A percentile compares a stretch with the other conserved stretches of the same genome.
phyloP scores from a whole-genome alignment of 2,329 filamentous ascomycete genomes.

The Colletotrichum destructivum region DNA sequence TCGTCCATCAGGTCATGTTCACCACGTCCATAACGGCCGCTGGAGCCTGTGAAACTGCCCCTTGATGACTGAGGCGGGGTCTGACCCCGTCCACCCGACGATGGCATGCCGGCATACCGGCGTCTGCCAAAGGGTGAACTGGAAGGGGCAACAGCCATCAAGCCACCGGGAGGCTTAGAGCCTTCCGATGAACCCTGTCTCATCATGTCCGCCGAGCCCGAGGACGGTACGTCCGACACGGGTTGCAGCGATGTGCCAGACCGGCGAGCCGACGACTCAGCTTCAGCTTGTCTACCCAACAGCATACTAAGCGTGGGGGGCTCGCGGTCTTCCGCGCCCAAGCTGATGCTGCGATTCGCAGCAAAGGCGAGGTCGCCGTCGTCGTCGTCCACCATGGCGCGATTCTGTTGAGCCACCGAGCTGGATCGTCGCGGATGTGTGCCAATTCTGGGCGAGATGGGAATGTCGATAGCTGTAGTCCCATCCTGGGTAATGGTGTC shows the following conservation, averaged over 20 bases:
- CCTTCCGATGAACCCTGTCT: slow-evolving; percentile 62
- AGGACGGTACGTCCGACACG: slow-evolving; percentile 58
- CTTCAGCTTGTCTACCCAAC: slow-evolving; percentile 63
- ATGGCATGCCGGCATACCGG: slow-evolving; percentile 61
- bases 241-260: slow-evolving; percentile 54
- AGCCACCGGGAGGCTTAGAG: slow-evolving; percentile 59
- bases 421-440: slow-evolving; percentile 75
- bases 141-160: slow-evolving; percentile 57
- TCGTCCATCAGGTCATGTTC: slow-evolving; percentile 72
- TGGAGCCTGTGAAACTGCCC: slow-evolving; percentile 62
- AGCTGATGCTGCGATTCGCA: slow-evolving; percentile 76
- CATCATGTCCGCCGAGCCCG: slow-evolving; percentile 56
- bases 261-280: slow-evolving; percentile 46
- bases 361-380: slow-evolving; percentile 74
- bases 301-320: slow-evolving; percentile 77
- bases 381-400: slow-evolving; percentile 69
- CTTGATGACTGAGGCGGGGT: slow-evolving; percentile 62
- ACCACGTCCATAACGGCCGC: slow-evolving; percentile 55
- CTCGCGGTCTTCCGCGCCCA: slow-evolving; percentile 76
- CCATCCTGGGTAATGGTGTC: slow-evolving; percentile 63
- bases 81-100: slow-evolving; percentile 53
- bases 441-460: slow-evolving; percentile 75
- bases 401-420: slow-evolving; percentile 77
- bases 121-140: slow-evolving; percentile 63
- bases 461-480: slow-evolving; percentile 80